A percentile compares a stretch with the other conserved stretches of the same genome.
Evolutionary conservation across 768 basidiomycete species (phyloP).

Genomic region (Boletus huronensis): DNA sequence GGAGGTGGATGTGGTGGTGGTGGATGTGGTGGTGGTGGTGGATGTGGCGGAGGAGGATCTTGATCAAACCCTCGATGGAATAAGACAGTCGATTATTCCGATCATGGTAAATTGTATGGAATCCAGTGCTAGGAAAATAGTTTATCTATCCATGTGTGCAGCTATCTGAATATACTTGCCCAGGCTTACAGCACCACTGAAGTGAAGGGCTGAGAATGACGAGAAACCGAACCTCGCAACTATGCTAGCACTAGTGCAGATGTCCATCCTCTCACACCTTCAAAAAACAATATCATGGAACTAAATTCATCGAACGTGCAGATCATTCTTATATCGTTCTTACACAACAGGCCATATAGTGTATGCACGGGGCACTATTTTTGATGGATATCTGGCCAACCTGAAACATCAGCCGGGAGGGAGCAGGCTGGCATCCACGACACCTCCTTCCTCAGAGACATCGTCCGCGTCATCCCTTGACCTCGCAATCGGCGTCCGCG

Average conservation of each 20-base stretch:
- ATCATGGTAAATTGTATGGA: too few species aligned
- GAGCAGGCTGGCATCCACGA: slow-evolving; percentile 87
- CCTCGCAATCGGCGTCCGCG: slow-evolving; percentile 81
- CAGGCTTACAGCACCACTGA: too few species aligned
- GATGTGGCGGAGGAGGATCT: too few species aligned
- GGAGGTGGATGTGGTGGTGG: too few species aligned
- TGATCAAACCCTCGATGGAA: too few species aligned
- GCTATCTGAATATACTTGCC: too few species aligned
- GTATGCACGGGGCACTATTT: not conserved
- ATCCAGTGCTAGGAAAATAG: too few species aligned
- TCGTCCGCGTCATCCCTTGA: slow-evolving; percentile 57
- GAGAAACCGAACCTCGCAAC: not conserved
- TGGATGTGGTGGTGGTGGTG: too few species aligned
- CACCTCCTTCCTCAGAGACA: slow-evolving; percentile 45
- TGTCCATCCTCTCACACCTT: not conserved
- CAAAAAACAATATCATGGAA: not conserved
- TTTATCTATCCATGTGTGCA: too few species aligned
- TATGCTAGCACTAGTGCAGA: too few species aligned
- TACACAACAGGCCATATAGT: not conserved
- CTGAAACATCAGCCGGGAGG: slow-evolving; percentile 74
- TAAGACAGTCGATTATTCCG: too few species aligned
- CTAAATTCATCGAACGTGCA: not conserved
- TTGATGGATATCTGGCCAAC: not conserved
- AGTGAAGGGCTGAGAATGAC: not conserved
- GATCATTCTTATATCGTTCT: not conserved